Evolutionary conservation across 768 basidiomycete genomes (phyloP), one percentile per base, ranked within the genome.

Genomic region (Boletus rufocinnamomeus): DNA sequence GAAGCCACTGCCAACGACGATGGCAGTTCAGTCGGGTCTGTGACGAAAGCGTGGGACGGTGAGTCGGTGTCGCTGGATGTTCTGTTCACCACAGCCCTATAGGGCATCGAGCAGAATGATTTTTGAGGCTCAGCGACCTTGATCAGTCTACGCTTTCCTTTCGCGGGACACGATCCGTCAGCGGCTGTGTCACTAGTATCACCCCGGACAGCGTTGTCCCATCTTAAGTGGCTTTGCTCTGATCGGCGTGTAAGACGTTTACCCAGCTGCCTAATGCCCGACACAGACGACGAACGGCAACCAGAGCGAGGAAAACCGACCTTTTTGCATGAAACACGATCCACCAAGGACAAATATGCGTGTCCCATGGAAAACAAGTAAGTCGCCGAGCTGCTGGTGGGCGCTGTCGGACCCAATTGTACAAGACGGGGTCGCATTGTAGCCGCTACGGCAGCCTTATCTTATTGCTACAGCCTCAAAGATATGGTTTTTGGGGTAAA

Each of bases 111-210:
- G 52, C 14, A 23, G 21, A 9, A 43, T 32, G 28, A 17, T 28
- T 43, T 52, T 52, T 52, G 21, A 32, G 52, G 40, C 40, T 52
- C 52, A 52, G 38, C 52, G n/a, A 34, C 4, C 19, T 30, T 28
- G 47, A 48, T 21, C 28, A 28, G 28, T 28, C 17, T n/a, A 47
- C 23, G 13, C n/a, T 49, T 49, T 49, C 48, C 48, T 21, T 49
- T 49, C 48, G 13, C 48, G 30, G 48, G 30, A 19, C 40, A 41
- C 38, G 38, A n/a, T 41, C 17, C n/a, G 4, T 41, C n/a, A 9
- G 27, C 27, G 27, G 27, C 27, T 28, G 27, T n/a, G 19, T 13
- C 27, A n/a, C n/a, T n/a, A n/a, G n/a, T n/a, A 4, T 30, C 11
- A 47, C 47, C 47, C 47, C 47, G n/a, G 30, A 48, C 47, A 48